Evolutionary conservation across 768 basidiomycete species (phyloP), one percentile per base, ranked within the genome.

Genomic region (Agaricus sinodeliciosus): DNA sequence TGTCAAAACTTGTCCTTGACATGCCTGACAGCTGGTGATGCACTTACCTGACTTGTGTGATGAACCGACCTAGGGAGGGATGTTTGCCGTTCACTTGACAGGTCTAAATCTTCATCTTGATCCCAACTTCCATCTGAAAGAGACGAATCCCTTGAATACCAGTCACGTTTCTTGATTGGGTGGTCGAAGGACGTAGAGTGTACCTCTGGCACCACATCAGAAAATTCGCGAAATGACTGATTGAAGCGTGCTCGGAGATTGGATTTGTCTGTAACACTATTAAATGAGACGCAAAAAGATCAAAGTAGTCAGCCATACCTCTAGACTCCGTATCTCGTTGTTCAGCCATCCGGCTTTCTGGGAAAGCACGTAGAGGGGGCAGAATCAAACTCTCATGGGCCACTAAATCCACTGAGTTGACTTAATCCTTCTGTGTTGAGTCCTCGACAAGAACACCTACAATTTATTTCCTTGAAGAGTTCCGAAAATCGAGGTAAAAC

Each of bases 341-440:
- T 42, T 35, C 11, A 11, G 35, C 42, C 43, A 51, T 34, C 43
- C 51, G 55, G 43, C 36, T 52, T n/a, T n/a, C 51, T 3, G 49
- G 55, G 25, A 56, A 56, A 13, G 22, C 53, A 15, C 50, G 55
- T 18, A 57, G 51, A 16, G 55, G 51, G 26, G 55, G 47, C 6
- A 57, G 47, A 22, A 31, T 48, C 19, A 57, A 19, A 18, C 31
- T 40, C 9, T 54, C 52, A 19, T 47, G 37, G 11, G 41, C 46
- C 2, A 42, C 46, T 54, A 42, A 6, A 5, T 7, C 3, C 25
- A 45, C 43, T 11, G 22, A 35, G 18, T 31, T 47, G 3, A 47
- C n/a, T 34, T n/a, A 19, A 18, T 27, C 8, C 18, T 31, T 44
- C 43, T 8, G 12, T 31, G 31, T 31, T 31, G 15, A 11, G 2